Base-by-base conservation (phyloP, 768 basidiomycete species). In the Rhodotorula paludigena region DNA sequence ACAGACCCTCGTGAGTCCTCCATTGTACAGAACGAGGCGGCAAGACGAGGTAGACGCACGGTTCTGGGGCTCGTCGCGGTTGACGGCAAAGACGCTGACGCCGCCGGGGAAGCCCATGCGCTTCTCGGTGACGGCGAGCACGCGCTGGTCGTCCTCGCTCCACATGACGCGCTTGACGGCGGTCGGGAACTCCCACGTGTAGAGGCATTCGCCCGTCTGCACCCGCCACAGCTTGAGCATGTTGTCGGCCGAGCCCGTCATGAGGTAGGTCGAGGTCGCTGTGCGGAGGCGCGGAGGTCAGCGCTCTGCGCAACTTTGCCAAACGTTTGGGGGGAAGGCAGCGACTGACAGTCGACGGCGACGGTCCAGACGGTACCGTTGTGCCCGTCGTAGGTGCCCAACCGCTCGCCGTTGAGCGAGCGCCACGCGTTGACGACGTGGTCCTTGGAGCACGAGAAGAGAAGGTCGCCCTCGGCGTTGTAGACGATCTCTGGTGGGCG, bases 341-440 rank as follows among this genome's bases (percentile, higher is more conserved):
- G 39, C 32, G 49, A 82, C 90, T 80, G 80, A 96, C 92, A 86
- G 82, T 99, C 96, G 59, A 91, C 86, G 79, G 94, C 92, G 73
- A 93, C 85, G 58, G 92, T 93, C 96, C 96, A 98, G 35, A 99
- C 89, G 0, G 89, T 83, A 63, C 96, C 96, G 76, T 98, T 99
- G 79, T 96, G 87, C 47, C 92, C 96, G 53, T 90, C 86, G 77
- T 96, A 98, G 65, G 96, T 99, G 42, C 96, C 96, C 74, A 99
- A 80, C 65, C 96, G 84, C 82, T 98, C 96, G 57, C 96, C 96
- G 75, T 99, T 99, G 75, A 94, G 90, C 20, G 92, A 87, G 66
- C 71, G 74, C 94, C 94, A 98, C 57, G 91, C 92, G 77, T 96
- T 97, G 78, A 97, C 89, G 73, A 90, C 79, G 75, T 88, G 84